These are phyloP conservation scores for Alternaria brassicicola DNA, from an alignment of 2,329 filamentous ascomycete genomes.

Conservation along the genomic window DNA sequence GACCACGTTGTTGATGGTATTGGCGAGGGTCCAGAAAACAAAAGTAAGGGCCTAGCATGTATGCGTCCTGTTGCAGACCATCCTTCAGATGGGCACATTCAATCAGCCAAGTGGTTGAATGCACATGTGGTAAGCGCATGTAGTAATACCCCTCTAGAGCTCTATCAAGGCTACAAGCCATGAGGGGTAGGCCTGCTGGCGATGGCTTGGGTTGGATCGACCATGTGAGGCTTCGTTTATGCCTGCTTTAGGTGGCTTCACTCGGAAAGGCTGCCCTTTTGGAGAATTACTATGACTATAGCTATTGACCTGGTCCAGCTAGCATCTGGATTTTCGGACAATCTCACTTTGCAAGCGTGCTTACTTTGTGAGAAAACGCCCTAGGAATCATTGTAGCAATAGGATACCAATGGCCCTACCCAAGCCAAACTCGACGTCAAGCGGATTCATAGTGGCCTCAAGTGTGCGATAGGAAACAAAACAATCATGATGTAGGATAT, in stretches of 20 bases:
- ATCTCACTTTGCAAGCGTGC: neutral
- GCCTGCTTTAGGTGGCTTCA: neutral
- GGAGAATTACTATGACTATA: neutral
- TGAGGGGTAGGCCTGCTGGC: neutral
- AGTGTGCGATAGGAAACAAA: neutral
- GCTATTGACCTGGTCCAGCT: neutral
- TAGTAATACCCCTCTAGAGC: neutral
- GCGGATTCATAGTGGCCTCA: neutral
- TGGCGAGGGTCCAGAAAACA: too few species aligned
- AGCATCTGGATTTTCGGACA: neutral
- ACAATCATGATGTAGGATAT: neutral
- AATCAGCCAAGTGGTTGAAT: neutral
- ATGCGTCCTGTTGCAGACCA: neutral
- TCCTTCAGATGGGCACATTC: neutral
- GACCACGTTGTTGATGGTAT: too few species aligned
- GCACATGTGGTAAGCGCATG: neutral
- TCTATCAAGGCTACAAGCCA: neutral
- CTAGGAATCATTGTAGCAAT: neutral
- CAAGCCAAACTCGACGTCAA: neutral
- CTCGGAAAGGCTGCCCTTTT: neutral
- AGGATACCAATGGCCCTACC: neutral
- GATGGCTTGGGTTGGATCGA: neutral
- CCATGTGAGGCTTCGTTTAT: neutral
- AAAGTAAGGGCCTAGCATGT: too few species aligned
- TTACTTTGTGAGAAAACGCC: neutral